Conservation (phyloP, 148 eudicot genomes). For the Fagopyrum homotropicum region DNA sequence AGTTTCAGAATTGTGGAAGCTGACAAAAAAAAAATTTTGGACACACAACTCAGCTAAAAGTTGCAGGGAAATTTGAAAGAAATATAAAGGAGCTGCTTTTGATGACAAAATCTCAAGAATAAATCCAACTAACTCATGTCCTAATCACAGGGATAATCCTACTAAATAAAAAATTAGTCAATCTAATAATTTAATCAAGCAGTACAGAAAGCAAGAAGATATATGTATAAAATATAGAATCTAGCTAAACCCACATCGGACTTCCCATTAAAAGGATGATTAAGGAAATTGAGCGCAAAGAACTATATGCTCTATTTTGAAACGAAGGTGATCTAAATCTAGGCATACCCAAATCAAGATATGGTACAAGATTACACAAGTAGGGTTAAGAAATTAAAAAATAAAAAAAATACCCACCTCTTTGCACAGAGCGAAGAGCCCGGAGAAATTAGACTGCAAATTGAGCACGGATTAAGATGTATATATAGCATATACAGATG, state of each 20-base stretch:
- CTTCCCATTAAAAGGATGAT: slow-evolving; percentile 26
- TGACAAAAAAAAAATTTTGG: background rate
- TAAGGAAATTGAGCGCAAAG: background rate
- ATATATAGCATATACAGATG: slow-evolving; percentile 9
- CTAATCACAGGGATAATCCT: slow-evolving; percentile 46
- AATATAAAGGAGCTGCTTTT: slow-evolving; percentile 21
- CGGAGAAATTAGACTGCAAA: slow-evolving; percentile 16
- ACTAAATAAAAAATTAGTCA: slow-evolving; percentile 36
- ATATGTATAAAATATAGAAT: slow-evolving; percentile 23
- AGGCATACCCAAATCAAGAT: background rate
- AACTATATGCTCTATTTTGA: background rate
- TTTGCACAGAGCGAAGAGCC: slow-evolving; percentile 25
- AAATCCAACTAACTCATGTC: slow-evolving; percentile 33
- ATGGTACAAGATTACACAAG: slow-evolving; percentile 13
- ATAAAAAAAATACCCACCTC: slow-evolving; percentile 22
- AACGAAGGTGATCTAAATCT: background rate
- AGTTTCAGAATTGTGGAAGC: slow-evolving; percentile 1
- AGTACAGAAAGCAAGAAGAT: slow-evolving; percentile 28
- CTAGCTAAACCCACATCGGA: slow-evolving; percentile 47
- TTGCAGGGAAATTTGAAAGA: slow-evolving; percentile 16
- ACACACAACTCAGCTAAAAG: slow-evolving; percentile 13
- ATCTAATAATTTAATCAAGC: slow-evolving; percentile 50
- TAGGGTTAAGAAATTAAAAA: background rate
- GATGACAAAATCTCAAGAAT: slow-evolving; percentile 1
- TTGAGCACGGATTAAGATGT: slow-evolving; percentile 12